Conservation (phyloP, 2,329 filamentous ascomycete genomes). For the Fusarium xyrophilum region DNA sequence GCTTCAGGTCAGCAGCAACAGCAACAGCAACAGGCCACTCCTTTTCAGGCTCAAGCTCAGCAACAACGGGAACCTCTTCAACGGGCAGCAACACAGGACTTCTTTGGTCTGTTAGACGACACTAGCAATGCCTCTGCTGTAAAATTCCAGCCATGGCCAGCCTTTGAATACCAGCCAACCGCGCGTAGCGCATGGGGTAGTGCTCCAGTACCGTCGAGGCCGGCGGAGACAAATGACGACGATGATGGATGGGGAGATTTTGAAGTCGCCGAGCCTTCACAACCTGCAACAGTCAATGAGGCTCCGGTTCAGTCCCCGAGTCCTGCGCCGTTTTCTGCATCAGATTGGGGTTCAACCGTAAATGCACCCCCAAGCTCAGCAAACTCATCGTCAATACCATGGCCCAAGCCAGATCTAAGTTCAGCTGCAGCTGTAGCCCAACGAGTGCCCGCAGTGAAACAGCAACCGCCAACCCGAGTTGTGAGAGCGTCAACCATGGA, state of each 20-base stretch:
- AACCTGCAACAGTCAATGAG: conserved; percentile 12
- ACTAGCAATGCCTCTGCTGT: conserved; percentile 22
- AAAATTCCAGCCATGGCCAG: conserved; percentile 43
- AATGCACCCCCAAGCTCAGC: conserved; percentile 2
- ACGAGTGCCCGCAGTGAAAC: neutral
- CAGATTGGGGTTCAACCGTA: conserved; percentile 24
- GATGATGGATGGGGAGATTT: conserved; percentile 75
- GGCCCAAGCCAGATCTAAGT: conserved; percentile 19
- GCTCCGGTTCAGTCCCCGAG: conserved; percentile 17
- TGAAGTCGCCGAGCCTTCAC: conserved; percentile 58
- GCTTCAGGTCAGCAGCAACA: conserved; percentile 30
- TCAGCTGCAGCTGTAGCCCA: conserved; percentile 9
- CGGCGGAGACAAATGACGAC: conserved; percentile 50
- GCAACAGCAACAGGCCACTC: conserved; percentile 10
- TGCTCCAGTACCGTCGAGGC: conserved; percentile 21
- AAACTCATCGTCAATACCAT: conserved; percentile 30
- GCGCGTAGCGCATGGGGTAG: conserved; percentile 30
- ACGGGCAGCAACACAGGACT: conserved; percentile 36
- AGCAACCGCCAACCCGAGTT: conserved; percentile 33
- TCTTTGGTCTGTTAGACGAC: conserved; percentile 38
- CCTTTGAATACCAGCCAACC: conserved; percentile 39
- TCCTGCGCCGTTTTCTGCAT: conserved; percentile 7
- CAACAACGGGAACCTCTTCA: conserved; percentile 16
- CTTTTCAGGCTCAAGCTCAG: conserved; percentile 20
- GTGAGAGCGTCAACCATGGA: conserved; percentile 61